Evolutionary conservation across 2,329 filamentous ascomycete species (phyloP).

Genomic region (Cladosporium colombiae): DNA sequence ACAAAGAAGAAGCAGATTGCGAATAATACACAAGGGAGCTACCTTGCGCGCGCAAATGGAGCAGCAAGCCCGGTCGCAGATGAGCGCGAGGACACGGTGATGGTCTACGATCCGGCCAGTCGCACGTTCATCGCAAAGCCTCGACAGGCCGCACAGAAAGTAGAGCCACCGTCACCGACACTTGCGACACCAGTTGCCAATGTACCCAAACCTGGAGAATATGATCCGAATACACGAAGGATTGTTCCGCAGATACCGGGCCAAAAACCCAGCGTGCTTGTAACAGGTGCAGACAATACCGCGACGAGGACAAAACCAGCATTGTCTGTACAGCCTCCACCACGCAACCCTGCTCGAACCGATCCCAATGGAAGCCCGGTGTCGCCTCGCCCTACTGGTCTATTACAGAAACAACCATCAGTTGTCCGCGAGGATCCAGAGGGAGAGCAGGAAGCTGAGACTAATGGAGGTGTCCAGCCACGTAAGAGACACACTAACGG

Average conservation of each 20-base stretch:
- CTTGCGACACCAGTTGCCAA: constrained; percentile 20
- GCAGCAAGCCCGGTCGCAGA: constrained; percentile 8
- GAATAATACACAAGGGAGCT: constrained; percentile 16
- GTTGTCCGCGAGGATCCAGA: constrained; percentile 37
- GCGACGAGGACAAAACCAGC: constrained; percentile 5
- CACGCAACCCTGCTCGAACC: constrained; percentile 34
- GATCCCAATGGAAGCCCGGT: constrained; percentile 26
- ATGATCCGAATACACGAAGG: constrained; percentile 35
- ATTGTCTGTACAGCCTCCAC: constrained; percentile 31
- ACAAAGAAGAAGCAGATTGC: constrained; percentile 22
- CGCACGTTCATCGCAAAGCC: constrained; percentile 33
- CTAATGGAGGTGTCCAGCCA: neutral
- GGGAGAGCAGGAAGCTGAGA: constrained; percentile 31
- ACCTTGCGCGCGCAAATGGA: constrained; percentile 23
- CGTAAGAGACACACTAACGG: constrained; percentile 17
- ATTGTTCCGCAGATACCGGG: constrained; percentile 27
- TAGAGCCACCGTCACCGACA: constrained; percentile 23
- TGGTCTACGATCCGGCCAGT: constrained; percentile 36
- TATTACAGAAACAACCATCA: constrained; percentile 37
- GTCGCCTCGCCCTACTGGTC: constrained; percentile 24
- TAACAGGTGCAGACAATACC: neutral
- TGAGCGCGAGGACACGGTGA: constrained; percentile 29
- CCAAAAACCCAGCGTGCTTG: constrained; percentile 14
- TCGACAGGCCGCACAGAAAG: constrained; percentile 23
- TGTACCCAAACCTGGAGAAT: constrained; percentile 28